phyloP scores from a whole-genome alignment of 805 yeast species.

The Torulaspora microellipsoides region DNA sequence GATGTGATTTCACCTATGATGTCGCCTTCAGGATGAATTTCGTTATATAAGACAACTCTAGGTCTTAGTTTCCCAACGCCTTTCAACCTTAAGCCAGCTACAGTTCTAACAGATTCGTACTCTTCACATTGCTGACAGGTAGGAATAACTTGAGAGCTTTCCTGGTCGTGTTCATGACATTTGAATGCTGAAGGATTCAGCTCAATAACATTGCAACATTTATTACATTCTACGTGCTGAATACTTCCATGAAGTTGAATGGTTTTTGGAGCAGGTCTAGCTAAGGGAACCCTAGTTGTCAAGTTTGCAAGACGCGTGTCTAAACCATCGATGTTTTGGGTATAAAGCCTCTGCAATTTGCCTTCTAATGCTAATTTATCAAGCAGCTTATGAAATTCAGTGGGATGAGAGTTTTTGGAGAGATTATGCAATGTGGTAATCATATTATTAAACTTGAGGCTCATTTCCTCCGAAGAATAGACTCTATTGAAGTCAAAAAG shows the following conservation, averaged over 20 bases:
- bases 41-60: constrained; percentile 65
- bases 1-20: constrained; percentile 73
- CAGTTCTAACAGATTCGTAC: constrained; percentile 46
- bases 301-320: constrained; percentile 55
- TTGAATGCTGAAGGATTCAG: constrained; percentile 51
- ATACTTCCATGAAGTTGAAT: constrained; percentile 86
- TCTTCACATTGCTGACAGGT: constrained; percentile 65
- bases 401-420: constrained; percentile 56
- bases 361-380: constrained; percentile 55
- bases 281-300: constrained; percentile 48
- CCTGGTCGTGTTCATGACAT: constrained; percentile 30
- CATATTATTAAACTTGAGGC: constrained; percentile 68
- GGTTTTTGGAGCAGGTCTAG: constrained; percentile 48
- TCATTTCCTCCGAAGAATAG: constrained; percentile 57
- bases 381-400: constrained; percentile 68
- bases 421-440: constrained; percentile 56
- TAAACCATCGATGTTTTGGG: constrained; percentile 83
- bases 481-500: constrained; percentile 71
- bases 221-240: constrained; percentile 66
- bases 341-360: constrained; percentile 67
- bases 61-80: constrained; percentile 62
- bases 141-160: constrained; percentile 36
- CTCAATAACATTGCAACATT: constrained; percentile 57
- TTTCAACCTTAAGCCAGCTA: constrained; percentile 63
- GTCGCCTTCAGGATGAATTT: constrained; percentile 83